Evolutionary conservation across 768 basidiomycete species (phyloP).

Genomic region (Gyrodon lividus): DNA sequence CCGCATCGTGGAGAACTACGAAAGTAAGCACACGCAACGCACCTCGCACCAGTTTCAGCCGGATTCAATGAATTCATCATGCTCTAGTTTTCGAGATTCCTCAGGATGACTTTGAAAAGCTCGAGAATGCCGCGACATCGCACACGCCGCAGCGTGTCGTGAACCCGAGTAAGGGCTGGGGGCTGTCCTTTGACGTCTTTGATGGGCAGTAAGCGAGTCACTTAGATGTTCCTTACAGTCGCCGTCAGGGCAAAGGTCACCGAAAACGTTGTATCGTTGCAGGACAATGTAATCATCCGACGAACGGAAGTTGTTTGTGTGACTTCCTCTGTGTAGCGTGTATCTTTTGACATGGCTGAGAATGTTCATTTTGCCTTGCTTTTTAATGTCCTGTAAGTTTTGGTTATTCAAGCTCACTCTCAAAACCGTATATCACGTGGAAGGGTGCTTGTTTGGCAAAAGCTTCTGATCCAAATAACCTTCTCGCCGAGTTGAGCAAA

Average conservation of each 20-base stretch:
- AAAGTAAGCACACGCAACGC: constrained; percentile 43
- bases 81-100: constrained; percentile 34
- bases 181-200: constrained; percentile 61
- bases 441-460: constrained; percentile 24
- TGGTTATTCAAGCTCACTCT: too few species aligned
- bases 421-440: too few species aligned
- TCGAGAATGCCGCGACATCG: constrained; percentile 40
- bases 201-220: constrained; percentile 36
- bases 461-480: constrained; percentile 33
- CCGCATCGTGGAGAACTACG: constrained; percentile 67
- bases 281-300: background rate
- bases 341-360: background rate
- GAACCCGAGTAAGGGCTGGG: constrained; percentile 63
- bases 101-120: constrained; percentile 38
- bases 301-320: background rate
- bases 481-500: constrained; percentile 4
- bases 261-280: background rate
- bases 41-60: background rate
- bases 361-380: background rate
- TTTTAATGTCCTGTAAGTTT: too few species aligned
- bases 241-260: too few species aligned
- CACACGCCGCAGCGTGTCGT: constrained; percentile 56
- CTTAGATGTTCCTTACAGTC: background rate
- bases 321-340: background rate
- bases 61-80: background rate